Evolutionary conservation across 2,329 filamentous ascomycete genomes (phyloP), one percentile per base, ranked within the genome.

Genomic region (Claviceps purpurea): DNA sequence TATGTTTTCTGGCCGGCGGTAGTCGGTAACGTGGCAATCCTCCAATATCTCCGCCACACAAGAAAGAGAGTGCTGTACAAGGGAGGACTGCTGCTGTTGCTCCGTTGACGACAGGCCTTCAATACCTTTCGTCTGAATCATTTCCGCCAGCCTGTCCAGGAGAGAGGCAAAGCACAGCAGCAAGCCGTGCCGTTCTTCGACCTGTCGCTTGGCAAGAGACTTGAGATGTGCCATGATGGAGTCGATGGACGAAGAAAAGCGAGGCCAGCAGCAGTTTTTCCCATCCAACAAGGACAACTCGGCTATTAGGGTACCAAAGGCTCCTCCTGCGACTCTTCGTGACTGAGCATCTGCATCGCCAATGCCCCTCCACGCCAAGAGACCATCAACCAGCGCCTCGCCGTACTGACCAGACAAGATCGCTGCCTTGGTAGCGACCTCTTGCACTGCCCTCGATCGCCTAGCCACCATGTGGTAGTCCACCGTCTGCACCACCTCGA

Each of bases 381-480:
- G 71, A 0, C 78, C 84, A 39, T 84, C 76, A 8, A 89, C 68
- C 3, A 96, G 68, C 1, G 85, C 82, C 47, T 76, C 73, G 64
- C 87, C 87, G 54, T 83, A 83, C 56, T 87, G 88, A 1, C 71
- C 60, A 34, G 82, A 79, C 5, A 97, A 69, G n/a, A 69, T 71
- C 0, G 87, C 80, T 0, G 85, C 85, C 40, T 76, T 76, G 13
- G 81, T 70, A 0, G 87, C 82, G 11, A 97, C 88, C 47, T 90
- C 80, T 42, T 82, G 76, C 60, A 95, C 84, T 3, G 90, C 91
- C 57, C 87, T 79, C 16, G 86, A 84, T 24, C 91, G 79, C n/a
- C 94, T 76, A 2, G 93, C 91, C 20, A 98, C 89, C 40, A 88
- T 81, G 64, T 95, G 89, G 62, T 96, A 98, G 63, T 98, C 93